Conservation (phyloP, 2,329 filamentous ascomycete genomes). For the Fusarium sp. region DNA sequence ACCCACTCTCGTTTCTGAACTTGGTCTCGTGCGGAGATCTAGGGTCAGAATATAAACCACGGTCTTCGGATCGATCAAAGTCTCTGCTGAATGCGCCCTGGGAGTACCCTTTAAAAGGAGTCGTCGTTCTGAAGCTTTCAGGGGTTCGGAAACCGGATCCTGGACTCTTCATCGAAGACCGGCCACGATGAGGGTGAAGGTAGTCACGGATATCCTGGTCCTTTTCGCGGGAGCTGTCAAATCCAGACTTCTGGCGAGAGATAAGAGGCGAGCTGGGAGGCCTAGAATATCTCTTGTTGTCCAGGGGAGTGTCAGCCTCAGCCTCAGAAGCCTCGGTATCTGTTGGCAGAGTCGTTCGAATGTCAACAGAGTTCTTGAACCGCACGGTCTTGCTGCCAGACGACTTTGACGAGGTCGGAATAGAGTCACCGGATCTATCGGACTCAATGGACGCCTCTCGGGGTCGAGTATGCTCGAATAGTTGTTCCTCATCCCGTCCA, state of each 20-base stretch:
- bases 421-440: conserved; percentile 31
- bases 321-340: conserved; percentile 27
- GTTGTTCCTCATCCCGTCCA: neutral
- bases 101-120: conserved; percentile 31
- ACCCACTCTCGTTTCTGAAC: neutral
- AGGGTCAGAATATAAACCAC: conserved; percentile 20
- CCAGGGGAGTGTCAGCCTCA: conserved; percentile 15
- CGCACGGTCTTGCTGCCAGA: conserved; percentile 42
- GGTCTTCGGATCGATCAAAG: conserved; percentile 20
- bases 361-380: conserved; percentile 39
- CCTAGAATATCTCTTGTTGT: neutral
- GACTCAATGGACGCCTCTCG: conserved; percentile 29
- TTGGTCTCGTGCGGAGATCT: neutral
- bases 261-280: conserved; percentile 31
- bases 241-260: conserved; percentile 4
- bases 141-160: conserved; percentile 2
- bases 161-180: conserved; percentile 4
- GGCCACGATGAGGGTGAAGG: conserved; percentile 18
- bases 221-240: neutral
- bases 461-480: neutral
- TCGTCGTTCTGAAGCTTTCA: conserved; percentile 17
- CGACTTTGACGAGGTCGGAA: conserved; percentile 37
- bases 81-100: conserved; percentile 41
- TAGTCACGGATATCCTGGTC: conserved; percentile 6
- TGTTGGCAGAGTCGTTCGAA: conserved; percentile 23